phyloP scores from a whole-genome alignment of 2,329 filamentous ascomycete species.

The Penicillium palitans region DNA sequence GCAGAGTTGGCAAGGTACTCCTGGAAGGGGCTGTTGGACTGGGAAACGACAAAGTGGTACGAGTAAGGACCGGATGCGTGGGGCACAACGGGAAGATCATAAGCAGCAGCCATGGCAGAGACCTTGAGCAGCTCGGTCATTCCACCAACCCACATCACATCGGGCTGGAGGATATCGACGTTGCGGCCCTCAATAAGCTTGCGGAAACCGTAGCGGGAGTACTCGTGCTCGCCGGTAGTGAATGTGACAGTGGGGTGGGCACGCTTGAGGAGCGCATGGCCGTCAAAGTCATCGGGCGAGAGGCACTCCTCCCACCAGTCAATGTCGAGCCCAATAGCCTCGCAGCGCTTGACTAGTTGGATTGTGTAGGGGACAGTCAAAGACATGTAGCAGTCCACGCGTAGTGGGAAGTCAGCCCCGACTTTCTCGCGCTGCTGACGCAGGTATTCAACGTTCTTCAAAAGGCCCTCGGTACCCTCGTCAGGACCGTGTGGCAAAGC shows the following conservation, averaged over 20 bases:
- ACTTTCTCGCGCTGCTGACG: conserved; percentile 80
- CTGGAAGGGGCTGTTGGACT: conserved; percentile 91
- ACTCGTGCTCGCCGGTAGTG: conserved; percentile 95
- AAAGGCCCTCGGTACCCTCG: conserved; percentile 76
- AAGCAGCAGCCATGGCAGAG: conserved; percentile 82
- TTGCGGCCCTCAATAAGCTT: conserved; percentile 90
- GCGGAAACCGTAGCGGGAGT: conserved; percentile 90
- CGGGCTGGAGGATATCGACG: conserved; percentile 90
- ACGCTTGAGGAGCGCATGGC: conserved; percentile 84
- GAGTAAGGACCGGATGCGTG: conserved; percentile 92
- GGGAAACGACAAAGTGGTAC: conserved; percentile 93
- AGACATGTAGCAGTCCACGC: conserved; percentile 98
- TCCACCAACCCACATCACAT: conserved; percentile 97
- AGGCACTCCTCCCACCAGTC: conserved; percentile 98
- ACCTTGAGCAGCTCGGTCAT: conserved; percentile 90
- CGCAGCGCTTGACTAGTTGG: conserved; percentile 79
- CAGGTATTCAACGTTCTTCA: conserved; percentile 88
- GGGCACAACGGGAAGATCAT: conserved; percentile 93
- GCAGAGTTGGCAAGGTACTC: conserved; percentile 93
- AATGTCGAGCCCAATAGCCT: conserved; percentile 78
- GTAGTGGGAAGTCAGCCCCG: conserved; percentile 85
- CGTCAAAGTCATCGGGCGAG: conserved; percentile 87
- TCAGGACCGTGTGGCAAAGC: conserved; percentile 86
- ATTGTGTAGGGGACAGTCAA: conserved; percentile 92
- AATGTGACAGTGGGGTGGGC: conserved; percentile 90